Base-by-base conservation (phyloP, 2,329 filamentous ascomycete species). In the Fusarium subtropicale region DNA sequence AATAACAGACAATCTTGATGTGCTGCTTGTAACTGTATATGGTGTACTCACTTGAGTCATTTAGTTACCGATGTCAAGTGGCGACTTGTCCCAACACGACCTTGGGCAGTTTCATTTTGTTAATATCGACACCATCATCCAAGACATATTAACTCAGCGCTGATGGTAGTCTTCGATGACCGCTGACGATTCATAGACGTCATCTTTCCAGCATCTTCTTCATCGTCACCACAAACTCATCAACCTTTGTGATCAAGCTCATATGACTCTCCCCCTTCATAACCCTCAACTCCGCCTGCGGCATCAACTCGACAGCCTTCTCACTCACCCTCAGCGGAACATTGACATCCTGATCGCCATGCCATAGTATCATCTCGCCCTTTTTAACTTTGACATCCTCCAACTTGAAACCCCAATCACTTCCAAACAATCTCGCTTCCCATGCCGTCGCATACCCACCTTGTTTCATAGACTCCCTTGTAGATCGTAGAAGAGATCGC, bases 221-320 rank as follows among this genome's bases (percentile, higher is more conserved):
- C 46, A 69, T 36, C 9, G 34, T 20, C 15, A 42, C 10, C 7
- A 38, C 39, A 15, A 56, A 63, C 2, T 68, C 62, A 0, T 60
- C 67, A 2, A 31, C 30, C 22, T 24, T 70, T 1, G 39, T 44
- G 9, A 64, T 16, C 7, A 67, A n/a, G 28, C 57, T 67, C 66
- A 69, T 31, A 31, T 69, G 66, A 2, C 66, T 70, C 0, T 70
- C 66, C 1, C 66, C 66, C 2, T 69, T 44, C 30, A 56, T 24
- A 2, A 60, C 38, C 18, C 62, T 51, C 18, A 69, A 7, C 10
- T 69, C 66, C 7, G 57, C 58, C 11, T 41, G 26, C 2, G 66
- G 50, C 26, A 69, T 46, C 7, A 69, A 15, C 7, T 36, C 30
- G 1, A 30, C 52, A 2, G 66, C 66, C 20, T 42, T 69, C 9